phyloP scores from a whole-genome alignment of 768 basidiomycete species.

The Tricholoma matsutake region DNA sequence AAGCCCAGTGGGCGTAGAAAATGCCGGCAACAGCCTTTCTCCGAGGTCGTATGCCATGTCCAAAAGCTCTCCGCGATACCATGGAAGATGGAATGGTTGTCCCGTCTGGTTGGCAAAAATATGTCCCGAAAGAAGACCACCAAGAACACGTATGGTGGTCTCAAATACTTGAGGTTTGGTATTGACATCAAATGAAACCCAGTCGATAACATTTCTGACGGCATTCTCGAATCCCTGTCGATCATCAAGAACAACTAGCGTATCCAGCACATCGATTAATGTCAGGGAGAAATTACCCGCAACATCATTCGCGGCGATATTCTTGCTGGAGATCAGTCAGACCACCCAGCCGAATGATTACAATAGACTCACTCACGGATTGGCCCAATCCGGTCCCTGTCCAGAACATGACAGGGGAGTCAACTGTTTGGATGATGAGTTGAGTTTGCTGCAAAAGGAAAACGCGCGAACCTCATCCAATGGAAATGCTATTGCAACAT shows the following conservation, averaged over 20 bases:
- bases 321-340: slow-evolving; percentile 40
- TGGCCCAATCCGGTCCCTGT: slow-evolving; percentile 82
- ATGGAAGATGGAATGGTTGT: slow-evolving; percentile 72
- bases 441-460: not conserved
- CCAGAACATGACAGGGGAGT: slow-evolving; percentile 85
- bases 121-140: slow-evolving; percentile 85
- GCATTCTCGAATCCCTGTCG: slow-evolving; percentile 78
- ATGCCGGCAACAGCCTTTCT: slow-evolving; percentile 83
- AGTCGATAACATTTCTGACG: slow-evolving; percentile 74
- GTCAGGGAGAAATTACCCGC: slow-evolving; percentile 91
- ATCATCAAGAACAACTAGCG: slow-evolving; percentile 85
- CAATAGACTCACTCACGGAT: slow-evolving; percentile 55
- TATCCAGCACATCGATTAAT: slow-evolving; percentile 80
- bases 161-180: slow-evolving; percentile 99
- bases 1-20: slow-evolving; percentile 86
- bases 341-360: not conserved
- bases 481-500: slow-evolving; percentile 62
- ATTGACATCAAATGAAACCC: slow-evolving; percentile 90
- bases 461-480: slow-evolving; percentile 64
- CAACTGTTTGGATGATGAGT: slow-evolving; percentile 46
- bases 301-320: slow-evolving; percentile 86
- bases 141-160: slow-evolving; percentile 91
- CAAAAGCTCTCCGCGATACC: slow-evolving; percentile 83
- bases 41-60: slow-evolving; percentile 85
- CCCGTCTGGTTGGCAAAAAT: slow-evolving; percentile 67